Evolutionary conservation across 108 stramenopile species (phyloP).

Genomic region (Licmophora abbreviata): DNA sequence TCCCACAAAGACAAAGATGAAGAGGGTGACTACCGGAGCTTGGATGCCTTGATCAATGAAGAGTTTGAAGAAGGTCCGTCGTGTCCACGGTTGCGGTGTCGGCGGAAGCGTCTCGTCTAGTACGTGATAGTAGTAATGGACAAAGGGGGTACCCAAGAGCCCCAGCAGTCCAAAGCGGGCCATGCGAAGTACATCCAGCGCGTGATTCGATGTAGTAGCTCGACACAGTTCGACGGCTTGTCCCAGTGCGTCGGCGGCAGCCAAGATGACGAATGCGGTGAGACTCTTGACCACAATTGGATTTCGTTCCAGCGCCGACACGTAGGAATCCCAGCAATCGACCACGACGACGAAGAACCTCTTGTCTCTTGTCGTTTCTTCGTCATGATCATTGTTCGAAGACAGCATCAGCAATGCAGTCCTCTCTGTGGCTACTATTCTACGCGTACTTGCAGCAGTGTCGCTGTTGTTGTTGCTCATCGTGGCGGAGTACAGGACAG

Average conservation of each 20-base stretch:
- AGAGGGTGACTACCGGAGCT: conserved; percentile 19
- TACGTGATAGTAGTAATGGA: conserved; percentile 31
- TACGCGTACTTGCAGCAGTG: too few relatives aligned
- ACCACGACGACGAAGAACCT: too few relatives aligned
- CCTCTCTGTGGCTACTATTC: too few relatives aligned
- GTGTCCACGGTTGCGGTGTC: conserved; percentile 27
- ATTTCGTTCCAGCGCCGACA: conserved; percentile 3
- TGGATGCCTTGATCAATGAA: conserved; percentile 30
- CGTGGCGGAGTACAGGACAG: too few relatives aligned
- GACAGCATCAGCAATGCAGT: too few relatives aligned
- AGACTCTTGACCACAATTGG: conserved; percentile 28
- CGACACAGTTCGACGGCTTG: too few relatives aligned
- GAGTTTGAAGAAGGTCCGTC: conserved; percentile 30
- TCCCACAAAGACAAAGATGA: conserved; percentile 18
- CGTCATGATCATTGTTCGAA: too few relatives aligned
- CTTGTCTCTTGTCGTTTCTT: too few relatives aligned
- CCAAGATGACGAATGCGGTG: conserved; percentile 25
- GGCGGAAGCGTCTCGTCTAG: conserved; percentile 30
- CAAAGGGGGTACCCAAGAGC: conserved; percentile 22
- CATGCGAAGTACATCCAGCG: conserved; percentile 11
- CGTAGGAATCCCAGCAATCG: conserved; percentile 28
- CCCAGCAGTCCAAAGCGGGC: conserved; percentile 24
- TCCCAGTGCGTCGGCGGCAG: conserved; percentile 19
- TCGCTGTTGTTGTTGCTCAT: too few relatives aligned
- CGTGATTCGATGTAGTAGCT: conserved; percentile 3